Base-by-base conservation (phyloP, 2,329 filamentous ascomycete species). In the Penicillium oxalicum region DNA sequence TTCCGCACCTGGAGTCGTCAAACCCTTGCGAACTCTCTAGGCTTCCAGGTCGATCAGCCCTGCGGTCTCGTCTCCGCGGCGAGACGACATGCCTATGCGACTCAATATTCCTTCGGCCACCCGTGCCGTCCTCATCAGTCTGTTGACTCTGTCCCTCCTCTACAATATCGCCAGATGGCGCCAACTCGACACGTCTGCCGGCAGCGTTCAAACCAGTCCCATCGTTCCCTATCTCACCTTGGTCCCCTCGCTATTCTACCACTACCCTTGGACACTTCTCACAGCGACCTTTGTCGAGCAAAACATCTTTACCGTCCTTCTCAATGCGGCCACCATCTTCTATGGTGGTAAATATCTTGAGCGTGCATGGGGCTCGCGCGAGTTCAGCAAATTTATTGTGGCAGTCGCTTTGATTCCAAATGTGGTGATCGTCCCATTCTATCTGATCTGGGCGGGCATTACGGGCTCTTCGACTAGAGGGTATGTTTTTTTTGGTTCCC, bases 271-370 rank as follows among this genome's bases (percentile, higher is more conserved):
- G 93, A 94, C 90, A 1, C 86, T 95, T 56, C 61, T 94, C 48
- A 87, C 88, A 2, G 86, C 90, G 2, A 88, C 90, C 0, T 79
- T 96, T 48, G 89, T 96, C 42, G 93, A 98, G 74, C 87, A 88
- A 70, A 97, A 97, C 68, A 77, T 97, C 60, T 87, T 95, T 63
- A 95, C 89, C 9, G 77, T 96, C 38, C 72, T 81, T 26, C 82
- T 95, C 49, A 89, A 88, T 41, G 84, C 79, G 27, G 74, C 84
- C 38, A 91, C 91, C 1, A 72, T 97, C 46, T 95, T 91, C 70
- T 88, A 95, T 73, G 91, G 91, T 47, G 93, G 93, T 8, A 83
- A 90, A 61, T 98, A 98, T 69, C 81, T 98, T 24, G 93, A 98
- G 77, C 80, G 93, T 63, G 91, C 93, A 32, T 98, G 91, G 93